These are phyloP conservation scores for Cryptococcus sp. DNA, from an alignment of 1,284 basidiomycete species.

Conservation along the genomic window DNA sequence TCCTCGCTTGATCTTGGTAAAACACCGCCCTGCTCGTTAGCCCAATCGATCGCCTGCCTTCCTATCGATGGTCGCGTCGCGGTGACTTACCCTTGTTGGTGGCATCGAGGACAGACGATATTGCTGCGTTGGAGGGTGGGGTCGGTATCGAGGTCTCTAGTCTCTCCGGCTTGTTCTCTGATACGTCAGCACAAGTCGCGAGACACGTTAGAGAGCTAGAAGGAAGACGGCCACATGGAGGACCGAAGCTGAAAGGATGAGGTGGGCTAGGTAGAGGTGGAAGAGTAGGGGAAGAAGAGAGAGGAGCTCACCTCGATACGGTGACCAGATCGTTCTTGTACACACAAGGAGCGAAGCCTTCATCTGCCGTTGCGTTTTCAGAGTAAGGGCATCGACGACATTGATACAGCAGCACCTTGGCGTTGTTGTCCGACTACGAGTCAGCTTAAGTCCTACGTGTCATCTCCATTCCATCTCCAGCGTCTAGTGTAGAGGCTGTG, in stretches of 20 bases:
- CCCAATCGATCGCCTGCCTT: background rate
- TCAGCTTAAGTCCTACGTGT: conserved; percentile 6
- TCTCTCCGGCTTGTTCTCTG: conserved; percentile 90
- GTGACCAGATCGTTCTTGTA: conserved; percentile 92
- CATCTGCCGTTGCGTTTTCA: conserved; percentile 57
- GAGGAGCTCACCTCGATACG: conserved; percentile 71
- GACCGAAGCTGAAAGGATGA: background rate
- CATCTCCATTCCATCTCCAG: no score
- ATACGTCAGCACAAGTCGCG: background rate
- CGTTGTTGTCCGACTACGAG: conserved; percentile 68
- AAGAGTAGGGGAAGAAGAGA: background rate
- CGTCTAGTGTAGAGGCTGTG: no score
- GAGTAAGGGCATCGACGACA: conserved; percentile 89
- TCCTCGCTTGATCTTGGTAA: conserved; percentile 91
- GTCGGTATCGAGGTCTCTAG: conserved; percentile 81
- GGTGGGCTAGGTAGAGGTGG: background rate
- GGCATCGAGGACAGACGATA: conserved; percentile 48
- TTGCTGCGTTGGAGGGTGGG: conserved; percentile 63
- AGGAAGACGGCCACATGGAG: no score
- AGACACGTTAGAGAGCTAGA: background rate
- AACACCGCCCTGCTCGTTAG: conserved; percentile 63
- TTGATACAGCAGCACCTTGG: conserved; percentile 81
- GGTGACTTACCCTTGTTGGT: conserved; percentile 39
- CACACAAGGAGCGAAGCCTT: conserved; percentile 71
- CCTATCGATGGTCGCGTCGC: background rate